Base-by-base conservation (phyloP, 768 basidiomycete genomes). In the Leccinum subtestaceum region DNA sequence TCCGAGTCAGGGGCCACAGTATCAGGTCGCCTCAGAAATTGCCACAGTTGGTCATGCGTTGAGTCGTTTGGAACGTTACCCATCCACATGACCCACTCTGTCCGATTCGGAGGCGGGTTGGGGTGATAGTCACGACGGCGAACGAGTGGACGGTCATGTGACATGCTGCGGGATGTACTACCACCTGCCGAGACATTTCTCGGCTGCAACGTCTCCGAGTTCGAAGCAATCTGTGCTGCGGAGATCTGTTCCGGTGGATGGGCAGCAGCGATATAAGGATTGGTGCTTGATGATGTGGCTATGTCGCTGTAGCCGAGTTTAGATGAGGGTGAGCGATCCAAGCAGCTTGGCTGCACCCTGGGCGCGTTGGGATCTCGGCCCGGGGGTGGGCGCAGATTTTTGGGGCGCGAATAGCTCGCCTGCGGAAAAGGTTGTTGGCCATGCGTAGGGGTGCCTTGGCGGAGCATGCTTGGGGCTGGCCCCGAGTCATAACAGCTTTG, bases 71-170 rank as follows among this genome's bases (percentile, higher is more conserved):
- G 91, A 3, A 97, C 89, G 68, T 98, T 98, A 10, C 95, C 95
- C 12, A 86, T 87, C 95, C 95, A 97, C 91, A 95, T 93, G 1
- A 94, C 94, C 91, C 90, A 95, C 59, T 93, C 91, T 7, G 91
- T 92, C 13, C 92, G 83, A 55, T 89, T 80, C 11, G 84, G 75
- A 12, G 89, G 88, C 1, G 86, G 82, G 57, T 84, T 87, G 2
- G 88, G 88, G 62, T 90, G 89, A 64, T 86, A 89, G 21, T 80
- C 40, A 19, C 40, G 66, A 9, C 82, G 80, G 45, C 87, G 84
- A 25, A 75, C 67, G 5, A 74, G 34, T 0, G 74, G 71, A 31
- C 64, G 75, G 15, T 77, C 75, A 21, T 52, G 27, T 36, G 63
- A 15, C 36, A 48, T 19, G 40, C 40, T 43, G 40, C 40, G 63